Evolutionary conservation across 257 asterid species (phyloP).

Genomic region (Salvia rosmarinus): DNA sequence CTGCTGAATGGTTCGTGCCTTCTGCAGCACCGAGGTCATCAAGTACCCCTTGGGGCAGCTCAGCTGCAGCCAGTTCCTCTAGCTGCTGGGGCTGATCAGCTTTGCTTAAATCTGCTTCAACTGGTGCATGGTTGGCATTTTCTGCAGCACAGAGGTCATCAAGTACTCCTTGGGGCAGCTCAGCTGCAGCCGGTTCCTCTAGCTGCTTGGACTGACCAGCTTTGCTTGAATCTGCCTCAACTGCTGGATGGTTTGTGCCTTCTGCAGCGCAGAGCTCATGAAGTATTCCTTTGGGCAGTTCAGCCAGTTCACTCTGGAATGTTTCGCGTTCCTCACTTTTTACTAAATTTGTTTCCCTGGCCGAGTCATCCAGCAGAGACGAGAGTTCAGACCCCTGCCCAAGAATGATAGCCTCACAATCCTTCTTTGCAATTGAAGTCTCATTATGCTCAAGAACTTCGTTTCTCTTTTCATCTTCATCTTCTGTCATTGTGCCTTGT

Average conservation of each 20-base stretch:
- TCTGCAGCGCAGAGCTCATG: conserved; percentile 23
- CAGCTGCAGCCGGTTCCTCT: too few species aligned
- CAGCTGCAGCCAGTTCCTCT: conserved; percentile 31
- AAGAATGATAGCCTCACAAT: not conserved
- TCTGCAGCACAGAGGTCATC: too few species aligned
- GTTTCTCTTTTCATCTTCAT: conserved; percentile 24
- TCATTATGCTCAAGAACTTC: conserved; percentile 25
- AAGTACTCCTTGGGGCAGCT: too few species aligned
- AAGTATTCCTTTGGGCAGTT: conserved; percentile 30
- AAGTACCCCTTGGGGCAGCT: conserved; percentile 31
- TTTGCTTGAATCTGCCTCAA: conserved; percentile 10
- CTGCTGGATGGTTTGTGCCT: not conserved
- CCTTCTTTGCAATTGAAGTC: conserved; percentile 3
- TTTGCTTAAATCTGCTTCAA: conserved; percentile 9
- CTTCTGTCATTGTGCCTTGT: not conserved
- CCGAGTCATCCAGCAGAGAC: not conserved
- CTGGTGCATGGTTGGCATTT: too few species aligned
- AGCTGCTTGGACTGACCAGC: conserved; percentile 10
- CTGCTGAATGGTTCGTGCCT: not conserved
- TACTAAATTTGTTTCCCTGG: not conserved
- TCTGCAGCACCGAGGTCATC: conserved; percentile 23
- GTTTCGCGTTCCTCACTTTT: not conserved
- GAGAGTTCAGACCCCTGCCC: conserved; percentile 10
- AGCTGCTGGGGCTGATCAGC: conserved; percentile 10
- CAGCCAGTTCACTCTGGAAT: conserved; percentile 6